Evolutionary conservation across 2,329 filamentous ascomycete species (phyloP), one percentile per base, ranked within the genome.

Genomic region (Diaporthe destruens): DNA sequence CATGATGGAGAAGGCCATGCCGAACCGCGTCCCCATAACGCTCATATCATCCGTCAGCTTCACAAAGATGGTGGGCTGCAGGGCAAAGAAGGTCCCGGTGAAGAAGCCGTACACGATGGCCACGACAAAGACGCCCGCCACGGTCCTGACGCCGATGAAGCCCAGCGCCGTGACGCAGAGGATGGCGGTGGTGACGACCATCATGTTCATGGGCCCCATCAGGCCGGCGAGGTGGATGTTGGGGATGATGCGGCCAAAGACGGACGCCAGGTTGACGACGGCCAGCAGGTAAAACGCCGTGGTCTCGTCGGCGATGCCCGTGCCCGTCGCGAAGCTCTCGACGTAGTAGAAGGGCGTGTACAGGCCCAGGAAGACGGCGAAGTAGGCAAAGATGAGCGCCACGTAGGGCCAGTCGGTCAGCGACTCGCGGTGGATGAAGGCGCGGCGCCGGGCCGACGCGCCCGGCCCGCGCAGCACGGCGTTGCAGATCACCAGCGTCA

Each of bases 401-500:
- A 71, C 54, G 49, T 75, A 76, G 12, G 75, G 59, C 14, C 73
- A 72, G 42, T 75, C 73, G 29, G 14, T 54, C 36, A 76, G 63
- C 2, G 71, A 70, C 14, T 51, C 57, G 2, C 74, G 75, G 63
- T 79, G 76, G 6, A 79, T 71, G 7, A 80, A 42, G 18, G 59
- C 59, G 11, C 69, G 59, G 7, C 57, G 34, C 6, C 44, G 42
- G 0, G 51, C 29, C 14, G 57, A 71, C 4, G 56, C 34, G 36
- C 57, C 51, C 1, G 69, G 69, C 8, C 59, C 55, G 25, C 69
- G 81, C 69, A 84, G 78, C n/a, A 84, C 82, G 1, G 81, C 76
- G 47, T 84, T 78, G 42, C 78, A 8, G 80, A 76, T 5, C 80
- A 74, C 34, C 83, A 78, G 54, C 75, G 78, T 20, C 76, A 80